Percentiles rank a stretch among this genome's conserved stretches.
Evolutionary conservation across 805 yeast genomes (phyloP).

Genomic region (Candida golubevii): DNA sequence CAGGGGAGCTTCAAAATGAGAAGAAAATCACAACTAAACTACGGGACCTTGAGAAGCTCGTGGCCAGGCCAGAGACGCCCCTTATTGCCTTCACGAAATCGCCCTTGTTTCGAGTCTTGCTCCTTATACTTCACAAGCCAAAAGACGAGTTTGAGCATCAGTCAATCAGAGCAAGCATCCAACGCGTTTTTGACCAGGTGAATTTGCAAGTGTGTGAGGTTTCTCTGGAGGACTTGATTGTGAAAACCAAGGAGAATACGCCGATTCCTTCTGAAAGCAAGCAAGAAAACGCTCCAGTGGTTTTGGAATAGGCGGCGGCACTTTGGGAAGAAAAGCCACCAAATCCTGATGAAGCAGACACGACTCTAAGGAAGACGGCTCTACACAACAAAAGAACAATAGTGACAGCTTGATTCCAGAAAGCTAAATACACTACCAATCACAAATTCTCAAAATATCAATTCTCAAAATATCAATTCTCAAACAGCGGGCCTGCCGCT

Average conservation of each 20-base stretch:
- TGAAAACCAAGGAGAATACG: slow-evolving; percentile 5
- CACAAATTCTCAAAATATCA: too few species aligned
- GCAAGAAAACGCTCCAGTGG: background rate
- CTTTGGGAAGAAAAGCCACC: too few species aligned
- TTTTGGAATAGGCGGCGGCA: too few species aligned
- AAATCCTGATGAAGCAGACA: too few species aligned
- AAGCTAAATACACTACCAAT: too few species aligned
- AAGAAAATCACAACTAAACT: slow-evolving; percentile 15
- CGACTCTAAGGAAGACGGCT: too few species aligned
- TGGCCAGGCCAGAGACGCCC: slow-evolving; percentile 22
- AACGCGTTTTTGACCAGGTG: slow-evolving; percentile 17
- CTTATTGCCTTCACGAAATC: slow-evolving; percentile 28
- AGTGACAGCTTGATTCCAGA: too few species aligned
- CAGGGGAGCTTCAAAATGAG: slow-evolving; percentile 8
- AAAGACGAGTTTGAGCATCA: slow-evolving; percentile 16
- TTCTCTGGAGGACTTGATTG: slow-evolving; percentile 12
- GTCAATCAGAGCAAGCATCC: slow-evolving; percentile 18
- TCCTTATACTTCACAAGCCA: slow-evolving; percentile 29
- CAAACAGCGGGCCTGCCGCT: too few species aligned
- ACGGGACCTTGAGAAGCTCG: slow-evolving; percentile 16
- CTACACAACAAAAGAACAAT: too few species aligned
- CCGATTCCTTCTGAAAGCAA: slow-evolving; percentile 5
- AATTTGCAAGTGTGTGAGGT: slow-evolving; percentile 12
- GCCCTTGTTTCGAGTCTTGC: slow-evolving; percentile 27
- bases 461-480: too few species aligned